These are phyloP conservation scores for Lablab purpureus DNA, from an alignment of 306 rosid species.

Conservation along the genomic window DNA sequence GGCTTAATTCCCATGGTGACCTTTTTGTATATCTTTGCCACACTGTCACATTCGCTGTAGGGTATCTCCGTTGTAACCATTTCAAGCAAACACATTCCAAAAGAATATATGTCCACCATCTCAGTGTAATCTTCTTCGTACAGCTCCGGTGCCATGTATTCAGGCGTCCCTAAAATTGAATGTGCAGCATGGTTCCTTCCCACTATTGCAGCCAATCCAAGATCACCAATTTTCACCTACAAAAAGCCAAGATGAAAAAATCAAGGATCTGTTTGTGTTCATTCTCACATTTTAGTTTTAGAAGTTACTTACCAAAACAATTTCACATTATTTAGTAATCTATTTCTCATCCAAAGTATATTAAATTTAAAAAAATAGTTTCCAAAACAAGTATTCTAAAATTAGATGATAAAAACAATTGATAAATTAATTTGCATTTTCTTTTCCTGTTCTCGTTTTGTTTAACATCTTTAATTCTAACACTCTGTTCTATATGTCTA, in stretches of 20 bases:
- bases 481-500: not conserved
- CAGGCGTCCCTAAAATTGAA: constrained; percentile 89
- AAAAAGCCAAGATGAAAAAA: constrained; percentile 34
- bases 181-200: constrained; percentile 87
- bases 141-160: constrained; percentile 96
- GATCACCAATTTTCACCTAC: constrained; percentile 88
- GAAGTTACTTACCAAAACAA: not conserved
- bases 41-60: constrained; percentile 84
- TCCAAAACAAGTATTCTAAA: not conserved
- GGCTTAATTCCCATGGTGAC: constrained; percentile 82
- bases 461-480: not conserved
- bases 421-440: not conserved
- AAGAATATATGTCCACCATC: constrained; percentile 96
- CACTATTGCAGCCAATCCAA: constrained; percentile 91
- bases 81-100: constrained; percentile 95
- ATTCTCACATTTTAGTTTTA: not conserved
- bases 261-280: not conserved
- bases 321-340: not conserved
- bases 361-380: not conserved
- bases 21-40: constrained; percentile 87
- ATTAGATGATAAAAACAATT: not conserved
- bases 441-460: not conserved
- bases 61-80: constrained; percentile 94
- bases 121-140: constrained; percentile 95
- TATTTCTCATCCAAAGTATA: not conserved